These are phyloP conservation scores for Fusarium nisikadoi DNA, from an alignment of 2,329 filamentous ascomycete genomes.

Conservation along the genomic window DNA sequence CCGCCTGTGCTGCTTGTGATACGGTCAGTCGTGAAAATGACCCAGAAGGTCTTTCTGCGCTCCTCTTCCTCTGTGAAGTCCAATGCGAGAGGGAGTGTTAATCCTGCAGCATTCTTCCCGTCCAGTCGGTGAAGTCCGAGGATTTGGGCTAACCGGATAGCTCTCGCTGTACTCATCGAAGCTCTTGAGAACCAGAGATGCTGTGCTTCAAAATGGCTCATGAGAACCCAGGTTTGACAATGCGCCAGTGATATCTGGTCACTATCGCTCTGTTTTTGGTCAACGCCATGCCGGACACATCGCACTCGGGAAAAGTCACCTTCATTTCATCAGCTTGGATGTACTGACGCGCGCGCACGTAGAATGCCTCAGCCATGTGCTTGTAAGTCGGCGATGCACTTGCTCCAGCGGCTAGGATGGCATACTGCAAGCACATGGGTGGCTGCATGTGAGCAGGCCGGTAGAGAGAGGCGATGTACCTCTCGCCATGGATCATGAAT, in stretches of 20 bases:
- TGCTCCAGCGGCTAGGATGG: constrained; percentile 80
- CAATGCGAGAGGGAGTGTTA: constrained; percentile 64
- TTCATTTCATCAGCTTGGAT: constrained; percentile 84
- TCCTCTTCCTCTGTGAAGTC: constrained; percentile 81
- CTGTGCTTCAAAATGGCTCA: constrained; percentile 81
- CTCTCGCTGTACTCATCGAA: constrained; percentile 79
- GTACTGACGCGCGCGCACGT: constrained; percentile 83
- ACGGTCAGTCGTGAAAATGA: constrained; percentile 78
- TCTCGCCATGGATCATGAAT: constrained; percentile 78
- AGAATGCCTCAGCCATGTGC: constrained; percentile 77
- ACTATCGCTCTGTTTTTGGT: constrained; percentile 55
- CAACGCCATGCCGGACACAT: constrained; percentile 65
- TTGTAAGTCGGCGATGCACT: constrained; percentile 75
- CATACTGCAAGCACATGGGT: constrained; percentile 82
- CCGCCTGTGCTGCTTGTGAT: constrained; percentile 88
- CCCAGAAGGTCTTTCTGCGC: constrained; percentile 83
- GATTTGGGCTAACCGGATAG: constrained; percentile 76
- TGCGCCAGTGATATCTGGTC: constrained; percentile 56
- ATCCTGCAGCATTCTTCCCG: constrained; percentile 23
- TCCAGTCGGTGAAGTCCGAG: constrained; percentile 77
- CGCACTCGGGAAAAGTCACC: constrained; percentile 44
- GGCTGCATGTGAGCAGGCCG: constrained; percentile 77
- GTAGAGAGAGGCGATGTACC: constrained; percentile 78
- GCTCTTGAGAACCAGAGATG: constrained; percentile 83
- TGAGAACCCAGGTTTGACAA: constrained; percentile 79